Evolutionary conservation across 2,329 filamentous ascomycete genomes (phyloP).

Genomic region (Pseudogymnoascus sp.): DNA sequence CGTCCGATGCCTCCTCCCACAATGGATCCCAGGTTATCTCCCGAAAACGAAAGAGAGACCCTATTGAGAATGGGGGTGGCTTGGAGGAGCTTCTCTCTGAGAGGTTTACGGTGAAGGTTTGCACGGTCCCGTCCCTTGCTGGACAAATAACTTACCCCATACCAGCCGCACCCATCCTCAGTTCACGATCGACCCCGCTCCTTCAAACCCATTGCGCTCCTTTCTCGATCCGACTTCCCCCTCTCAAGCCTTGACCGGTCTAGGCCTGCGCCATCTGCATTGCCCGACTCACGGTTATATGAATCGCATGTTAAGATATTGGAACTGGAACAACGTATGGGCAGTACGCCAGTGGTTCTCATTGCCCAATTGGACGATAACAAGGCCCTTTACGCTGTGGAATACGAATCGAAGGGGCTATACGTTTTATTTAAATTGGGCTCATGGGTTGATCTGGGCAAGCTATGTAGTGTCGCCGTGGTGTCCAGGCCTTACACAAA

Average conservation of each 20-base stretch:
- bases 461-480: constrained; percentile 43
- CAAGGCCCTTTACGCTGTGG: constrained; percentile 51
- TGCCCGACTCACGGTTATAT: constrained; percentile 47
- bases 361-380: constrained; percentile 51
- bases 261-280: constrained; percentile 37
- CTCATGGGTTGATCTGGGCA: constrained; percentile 52
- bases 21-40: constrained; percentile 15
- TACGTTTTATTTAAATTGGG: constrained; percentile 64
- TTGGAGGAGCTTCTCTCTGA: constrained; percentile 27
- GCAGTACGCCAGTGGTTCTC: constrained; percentile 45
- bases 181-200: constrained; percentile 44
- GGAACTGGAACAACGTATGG: constrained; percentile 53
- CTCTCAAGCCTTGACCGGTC: constrained; percentile 50
- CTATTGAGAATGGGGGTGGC: constrained; percentile 18
- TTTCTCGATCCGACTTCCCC: constrained; percentile 51
- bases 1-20: constrained; percentile 21
- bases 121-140: constrained; percentile 9
- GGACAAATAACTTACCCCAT: constrained; percentile 16
- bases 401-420: constrained; percentile 50
- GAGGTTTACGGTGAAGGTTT: constrained; percentile 28
- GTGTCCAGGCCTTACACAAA: constrained; percentile 33
- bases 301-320: constrained; percentile 54
- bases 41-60: constrained; percentile 28
- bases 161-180: constrained; percentile 47
- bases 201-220: constrained; percentile 51